Evolutionary conservation across 768 basidiomycete species (phyloP), one percentile per base, ranked within the genome.

Genomic region (Tulasnella sp.): DNA sequence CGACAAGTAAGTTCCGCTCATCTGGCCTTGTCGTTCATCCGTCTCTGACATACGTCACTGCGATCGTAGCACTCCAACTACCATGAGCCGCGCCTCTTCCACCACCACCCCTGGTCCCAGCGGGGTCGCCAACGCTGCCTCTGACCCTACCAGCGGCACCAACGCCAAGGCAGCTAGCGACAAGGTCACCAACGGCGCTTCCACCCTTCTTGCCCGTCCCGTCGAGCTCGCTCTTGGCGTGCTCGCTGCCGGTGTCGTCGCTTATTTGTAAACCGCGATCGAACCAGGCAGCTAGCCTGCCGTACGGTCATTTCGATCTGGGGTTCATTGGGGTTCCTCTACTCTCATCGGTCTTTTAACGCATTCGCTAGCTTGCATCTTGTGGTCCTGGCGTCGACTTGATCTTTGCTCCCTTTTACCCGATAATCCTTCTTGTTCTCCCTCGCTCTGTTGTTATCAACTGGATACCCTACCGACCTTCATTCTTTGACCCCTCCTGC

Each of bases 51-150:
- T 11, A 14, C 16, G 12, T 7, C 8, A n/a, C 29, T 65, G 14
- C 26, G 36, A 36, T 65, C 19, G 32, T 65, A 65, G 64, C 39
- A 26, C 36, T 34, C 64, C 64, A 36, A 36, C 64, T 26, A 65
- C 64, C 64, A 36, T 65, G 64, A 36, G 35, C 35, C 26, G 26
- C 7, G 35, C 64, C 6, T 32, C 22, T 34, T 29, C 64, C 7
- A 65, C 64, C 34, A 8, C 63, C 14, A 16, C 64, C 22, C 64
- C 22, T n/a, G 39, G 39, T 19, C n/a, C 44, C 19, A 44, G 32
- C 42, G 44, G 40, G 41, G 42, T 41, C 42, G 67, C 67, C 44
- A 69, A 69, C 67, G 67, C 67, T 11, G 67, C 67, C 42, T 26
- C 16, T 41, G 44, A 69, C 39, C 44, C 67, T 39, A 32, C 67